Conservation (phyloP, 2,329 filamentous ascomycete genomes). For the Dothideomycetes sp. region DNA sequence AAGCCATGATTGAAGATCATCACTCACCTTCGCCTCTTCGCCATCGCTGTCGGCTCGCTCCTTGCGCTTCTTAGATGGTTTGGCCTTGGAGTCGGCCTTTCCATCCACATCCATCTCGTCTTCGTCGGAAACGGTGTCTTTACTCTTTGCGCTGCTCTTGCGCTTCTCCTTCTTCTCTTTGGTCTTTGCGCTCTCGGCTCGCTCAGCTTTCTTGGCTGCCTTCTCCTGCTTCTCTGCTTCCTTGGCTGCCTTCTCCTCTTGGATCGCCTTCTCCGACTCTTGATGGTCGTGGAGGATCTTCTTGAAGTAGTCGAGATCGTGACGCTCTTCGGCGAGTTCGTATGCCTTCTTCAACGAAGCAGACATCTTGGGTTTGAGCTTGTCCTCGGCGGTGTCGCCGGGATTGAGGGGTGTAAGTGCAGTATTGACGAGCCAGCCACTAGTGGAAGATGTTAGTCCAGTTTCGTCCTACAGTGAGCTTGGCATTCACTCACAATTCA, state of each 20-base stretch:
- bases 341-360: slow-evolving; percentile 74
- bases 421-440: slow-evolving; percentile 84
- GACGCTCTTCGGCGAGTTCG: slow-evolving; percentile 63
- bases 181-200: slow-evolving; percentile 26
- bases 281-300: slow-evolving; percentile 54
- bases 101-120: slow-evolving; percentile 31
- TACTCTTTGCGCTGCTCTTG: slow-evolving; percentile 24
- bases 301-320: slow-evolving; percentile 77
- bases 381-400: slow-evolving; percentile 53
- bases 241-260: slow-evolving; percentile 30
- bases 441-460: slow-evolving; percentile 28
- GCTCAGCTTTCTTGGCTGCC: slow-evolving; percentile 30
- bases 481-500: slow-evolving; percentile 71
- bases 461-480: background rate
- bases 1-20: background rate
- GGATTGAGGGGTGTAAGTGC: slow-evolving; percentile 68
- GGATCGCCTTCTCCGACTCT: slow-evolving; percentile 40
- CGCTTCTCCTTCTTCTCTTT: slow-evolving; percentile 37
- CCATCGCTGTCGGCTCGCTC: slow-evolving; percentile 53
- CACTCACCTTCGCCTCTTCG: slow-evolving; percentile 52
- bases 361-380: slow-evolving; percentile 62
- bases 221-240: slow-evolving; percentile 28
- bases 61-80: slow-evolving; percentile 69
- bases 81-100: slow-evolving; percentile 53
- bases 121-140: slow-evolving; percentile 12